Base-by-base conservation (phyloP, 805 yeast genomes). In the Kodamaea neixiangensis region DNA sequence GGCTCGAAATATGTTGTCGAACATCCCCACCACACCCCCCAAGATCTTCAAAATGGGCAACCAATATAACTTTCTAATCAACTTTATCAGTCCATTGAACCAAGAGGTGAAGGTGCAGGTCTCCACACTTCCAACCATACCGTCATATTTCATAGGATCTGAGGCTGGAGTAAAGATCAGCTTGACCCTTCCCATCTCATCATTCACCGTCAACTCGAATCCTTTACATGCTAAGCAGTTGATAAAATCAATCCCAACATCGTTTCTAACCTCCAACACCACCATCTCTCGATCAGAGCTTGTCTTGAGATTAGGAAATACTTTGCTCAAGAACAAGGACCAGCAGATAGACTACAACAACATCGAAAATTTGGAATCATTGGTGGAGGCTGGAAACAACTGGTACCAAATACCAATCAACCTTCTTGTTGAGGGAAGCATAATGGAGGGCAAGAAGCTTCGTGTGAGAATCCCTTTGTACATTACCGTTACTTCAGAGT, bases 381-480 rank as follows among this genome's bases (percentile, higher is more conserved):
- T 60, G 39, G 57, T 58, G 2, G 69, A 64, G 7, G 21, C 51
- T 10, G 68, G 69, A 2, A 54, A 58, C 21, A 71, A 72, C 52
- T 73, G 78, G 77, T 63, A 54, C 33, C 66, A 63, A 51, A 46
- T 71, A 3, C 77, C 76, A 2, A 52, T 73, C 18, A 54, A 61
- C 2, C 42, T 61, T 21, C 42, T 50, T 6, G 39, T 51, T 31
- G 47, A 54, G 20, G 20, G 33, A 34, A 39, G 33, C 18, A 22
- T 21, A 3, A 7, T 22, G 22, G 44, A 29, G 9, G 51, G 39
- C 14, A 48, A 46, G 33, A 21, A 11, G 14, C 47, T 33, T 20
- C 33, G 41, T 13, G 44, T 68, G 7, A 51, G 53, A 19, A 51
- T 73, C 3, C 76, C 77, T 2, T 49, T 73, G 7, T 66, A 66